These are phyloP conservation scores for Verticillium nubilum DNA, from an alignment of 2,329 filamentous ascomycete species.

Conservation along the genomic window DNA sequence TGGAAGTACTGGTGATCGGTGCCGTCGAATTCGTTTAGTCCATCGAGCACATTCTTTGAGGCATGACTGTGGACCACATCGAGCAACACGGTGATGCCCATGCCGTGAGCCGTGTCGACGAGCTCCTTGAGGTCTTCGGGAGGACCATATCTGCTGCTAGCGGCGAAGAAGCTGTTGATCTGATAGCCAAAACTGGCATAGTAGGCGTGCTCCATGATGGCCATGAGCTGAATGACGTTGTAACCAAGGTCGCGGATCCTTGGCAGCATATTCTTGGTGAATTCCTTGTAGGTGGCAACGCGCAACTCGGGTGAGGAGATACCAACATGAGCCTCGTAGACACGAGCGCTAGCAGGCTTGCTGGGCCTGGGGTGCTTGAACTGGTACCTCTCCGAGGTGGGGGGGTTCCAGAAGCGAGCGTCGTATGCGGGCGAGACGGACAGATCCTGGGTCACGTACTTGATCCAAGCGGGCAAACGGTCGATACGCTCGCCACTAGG, in stretches of 20 bases:
- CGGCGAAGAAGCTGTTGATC: constrained; percentile 97
- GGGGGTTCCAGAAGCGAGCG: constrained; percentile 95
- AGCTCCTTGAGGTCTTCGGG: constrained; percentile 96
- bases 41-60: constrained; percentile 94
- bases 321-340: constrained; percentile 98
- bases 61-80: constrained; percentile 98
- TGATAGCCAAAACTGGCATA: constrained; percentile 99
- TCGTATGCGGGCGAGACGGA: constrained; percentile 88
- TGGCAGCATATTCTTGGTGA: constrained; percentile 86
- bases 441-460: constrained; percentile 90
- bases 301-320: constrained; percentile 88
- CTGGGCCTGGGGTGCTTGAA: constrained; percentile 80
- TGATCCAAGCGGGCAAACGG: constrained; percentile 93
- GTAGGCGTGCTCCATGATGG: constrained; percentile 98
- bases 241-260: constrained; percentile 88
- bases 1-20: constrained; percentile 97
- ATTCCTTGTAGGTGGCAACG: constrained; percentile 95
- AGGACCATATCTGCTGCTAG: constrained; percentile 88
- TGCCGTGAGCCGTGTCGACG: constrained; percentile 85
- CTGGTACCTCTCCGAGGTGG: constrained; percentile 65
- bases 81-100: constrained; percentile 86
- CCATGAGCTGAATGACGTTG: constrained; percentile 98
- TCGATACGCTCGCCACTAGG: constrained; percentile 78
- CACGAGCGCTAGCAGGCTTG: constrained; percentile 79
- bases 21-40: constrained; percentile 92